Percentiles rank a stretch among this genome's conserved stretches.
Evolutionary conservation across 1,284 basidiomycete genomes (phyloP).

Genomic region (Naganishia albida): DNA sequence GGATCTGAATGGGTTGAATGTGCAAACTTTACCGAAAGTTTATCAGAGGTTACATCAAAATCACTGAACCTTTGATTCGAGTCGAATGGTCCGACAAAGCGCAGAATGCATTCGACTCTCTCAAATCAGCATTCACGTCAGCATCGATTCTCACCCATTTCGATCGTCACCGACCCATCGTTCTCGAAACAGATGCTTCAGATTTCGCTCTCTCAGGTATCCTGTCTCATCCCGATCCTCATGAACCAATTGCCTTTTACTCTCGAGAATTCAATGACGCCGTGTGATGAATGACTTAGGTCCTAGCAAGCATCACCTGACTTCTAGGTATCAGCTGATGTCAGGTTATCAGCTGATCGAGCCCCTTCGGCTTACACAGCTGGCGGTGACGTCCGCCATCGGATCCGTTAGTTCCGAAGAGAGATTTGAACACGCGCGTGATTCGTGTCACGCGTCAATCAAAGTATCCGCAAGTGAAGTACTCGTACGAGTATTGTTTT

Average conservation of each 20-base stretch:
- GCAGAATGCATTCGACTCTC: conserved; percentile 37
- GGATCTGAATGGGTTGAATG: conserved; percentile 42
- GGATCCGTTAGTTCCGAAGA: too few relatives aligned
- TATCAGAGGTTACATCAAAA: conserved; percentile 52
- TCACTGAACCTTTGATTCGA: conserved; percentile 45
- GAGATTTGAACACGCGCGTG: too few relatives aligned
- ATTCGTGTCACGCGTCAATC: too few relatives aligned
- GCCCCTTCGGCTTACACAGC: too few relatives aligned
- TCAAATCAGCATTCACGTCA: conserved; percentile 49
- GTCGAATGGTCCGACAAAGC: conserved; percentile 47
- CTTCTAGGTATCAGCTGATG: too few relatives aligned
- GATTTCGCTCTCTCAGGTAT: conserved; percentile 44
- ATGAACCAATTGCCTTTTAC: neutral
- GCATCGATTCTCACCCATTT: conserved; percentile 53
- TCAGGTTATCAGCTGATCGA: too few relatives aligned
- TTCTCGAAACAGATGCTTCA: conserved; percentile 49
- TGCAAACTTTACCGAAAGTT: conserved; percentile 57
- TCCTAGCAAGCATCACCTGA: too few relatives aligned
- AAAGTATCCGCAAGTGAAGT: too few relatives aligned
- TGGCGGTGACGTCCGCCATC: too few relatives aligned
- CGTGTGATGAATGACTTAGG: too few relatives aligned
- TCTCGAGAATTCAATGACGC: neutral
- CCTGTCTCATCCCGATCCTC: conserved; percentile 39
- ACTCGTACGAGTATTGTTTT: too few relatives aligned
- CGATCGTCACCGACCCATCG: conserved; percentile 43